phyloP scores from a whole-genome alignment of 306 rosid species.

The Cucurbita argyrosperma region DNA sequence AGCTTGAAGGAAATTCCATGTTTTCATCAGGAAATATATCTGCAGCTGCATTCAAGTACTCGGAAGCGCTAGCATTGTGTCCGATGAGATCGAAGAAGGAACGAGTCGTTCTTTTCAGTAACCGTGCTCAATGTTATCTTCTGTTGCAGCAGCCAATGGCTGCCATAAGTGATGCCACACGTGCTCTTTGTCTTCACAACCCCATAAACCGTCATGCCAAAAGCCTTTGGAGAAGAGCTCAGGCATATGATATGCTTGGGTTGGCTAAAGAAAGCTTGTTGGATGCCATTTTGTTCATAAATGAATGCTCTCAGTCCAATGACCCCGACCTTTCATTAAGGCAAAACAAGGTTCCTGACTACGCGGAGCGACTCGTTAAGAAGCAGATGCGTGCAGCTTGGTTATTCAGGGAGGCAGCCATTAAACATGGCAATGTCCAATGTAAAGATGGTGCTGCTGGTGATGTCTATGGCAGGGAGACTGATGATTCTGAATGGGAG shows the following conservation, averaged over 20 bases:
- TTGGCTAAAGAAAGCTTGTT: conserved; percentile 83
- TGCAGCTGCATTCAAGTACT: conserved; percentile 87
- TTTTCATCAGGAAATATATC: conserved; percentile 91
- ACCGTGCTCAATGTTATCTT: conserved; percentile 92
- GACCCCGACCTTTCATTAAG: conserved; percentile 82
- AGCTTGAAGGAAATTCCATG: conserved; percentile 95
- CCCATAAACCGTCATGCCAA: conserved; percentile 96
- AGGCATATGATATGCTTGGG: conserved; percentile 97
- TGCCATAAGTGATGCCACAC: conserved; percentile 95
- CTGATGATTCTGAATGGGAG: conserved; percentile 99
- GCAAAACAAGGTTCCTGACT: conserved; percentile 95
- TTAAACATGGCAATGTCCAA: conserved; percentile 82
- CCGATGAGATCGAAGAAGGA: conserved; percentile 94
- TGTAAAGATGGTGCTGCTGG: conserved; percentile 82
- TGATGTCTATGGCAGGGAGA: conserved; percentile 63
- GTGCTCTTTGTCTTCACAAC: conserved; percentile 89
- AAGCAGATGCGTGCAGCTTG: conserved; percentile 99
- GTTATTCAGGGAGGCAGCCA: conserved; percentile 93
- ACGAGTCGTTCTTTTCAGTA: conserved; percentile 89
- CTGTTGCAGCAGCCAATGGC: conserved; percentile 83
- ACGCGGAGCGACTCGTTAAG: conserved; percentile 85
- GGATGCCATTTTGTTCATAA: conserved; percentile 92
- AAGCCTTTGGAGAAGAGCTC: conserved; percentile 98
- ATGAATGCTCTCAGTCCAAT: conserved; percentile 92
- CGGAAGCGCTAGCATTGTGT: conserved; percentile 89